phyloP scores from a whole-genome alignment of 345 rosid genomes.

The Hibiscus tridactylites region DNA sequence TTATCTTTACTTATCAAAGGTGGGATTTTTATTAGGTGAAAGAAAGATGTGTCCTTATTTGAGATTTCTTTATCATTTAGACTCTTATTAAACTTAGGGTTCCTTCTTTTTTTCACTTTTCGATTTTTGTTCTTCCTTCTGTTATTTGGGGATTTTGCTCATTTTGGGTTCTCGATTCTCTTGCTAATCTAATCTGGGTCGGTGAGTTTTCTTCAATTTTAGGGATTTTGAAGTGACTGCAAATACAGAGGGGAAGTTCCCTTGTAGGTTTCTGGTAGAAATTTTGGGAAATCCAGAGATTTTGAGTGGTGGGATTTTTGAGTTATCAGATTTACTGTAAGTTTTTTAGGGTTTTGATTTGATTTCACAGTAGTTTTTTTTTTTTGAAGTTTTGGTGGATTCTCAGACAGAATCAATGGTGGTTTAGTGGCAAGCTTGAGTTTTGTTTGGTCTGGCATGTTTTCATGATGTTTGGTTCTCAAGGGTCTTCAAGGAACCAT shows the following conservation, averaged over 20 bases:
- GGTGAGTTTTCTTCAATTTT: slow-evolving; percentile 15
- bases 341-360: slow-evolving; percentile 25
- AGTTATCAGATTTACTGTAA: slow-evolving; percentile 11
- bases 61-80: slow-evolving; percentile 22
- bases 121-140: slow-evolving; percentile 11
- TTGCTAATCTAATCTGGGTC: slow-evolving; percentile 21
- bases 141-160: slow-evolving; percentile 10
- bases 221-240: slow-evolving; percentile 15
- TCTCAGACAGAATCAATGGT: neutral
- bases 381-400: slow-evolving; percentile 7
- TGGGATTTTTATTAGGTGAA: slow-evolving; percentile 24
- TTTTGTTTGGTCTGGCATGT: slow-evolving; percentile 45
- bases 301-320: slow-evolving; percentile 14
- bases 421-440: slow-evolving; percentile 1
- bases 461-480: slow-evolving; percentile 85
- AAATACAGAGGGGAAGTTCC: slow-evolving; percentile 2
- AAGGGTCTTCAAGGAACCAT: slow-evolving; percentile 80
- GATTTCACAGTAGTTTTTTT: slow-evolving; percentile 12
- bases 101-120: slow-evolving; percentile 18
- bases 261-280: slow-evolving; percentile 7
- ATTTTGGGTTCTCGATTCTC: slow-evolving; percentile 10
- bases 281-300: slow-evolving; percentile 6
- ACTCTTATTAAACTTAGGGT: slow-evolving; percentile 24
- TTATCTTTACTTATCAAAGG: slow-evolving; percentile 9
- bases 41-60: slow-evolving; percentile 22